Conservation (phyloP, 352 stramenopile genomes). For the Phytopythium ostracodes region DNA sequence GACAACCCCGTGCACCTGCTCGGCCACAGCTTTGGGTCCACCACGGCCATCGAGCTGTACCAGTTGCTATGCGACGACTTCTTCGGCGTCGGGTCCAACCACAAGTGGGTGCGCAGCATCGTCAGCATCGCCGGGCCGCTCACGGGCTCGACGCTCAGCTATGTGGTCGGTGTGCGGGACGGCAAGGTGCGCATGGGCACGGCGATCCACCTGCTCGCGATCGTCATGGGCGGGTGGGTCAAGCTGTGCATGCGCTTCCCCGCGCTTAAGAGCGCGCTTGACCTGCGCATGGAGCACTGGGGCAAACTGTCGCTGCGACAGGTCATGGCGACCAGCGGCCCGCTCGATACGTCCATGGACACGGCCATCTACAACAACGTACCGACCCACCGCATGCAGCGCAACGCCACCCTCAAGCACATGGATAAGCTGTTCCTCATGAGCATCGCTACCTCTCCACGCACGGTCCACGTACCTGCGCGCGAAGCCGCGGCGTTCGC, state of each 20-base stretch:
- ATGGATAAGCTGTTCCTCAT: slow-evolving; percentile 63
- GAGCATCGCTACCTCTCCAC: slow-evolving; percentile 67
- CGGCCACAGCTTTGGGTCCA: slow-evolving; percentile 65
- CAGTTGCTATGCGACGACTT: slow-evolving; percentile 55
- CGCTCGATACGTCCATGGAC: slow-evolving; percentile 34
- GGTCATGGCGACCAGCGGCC: slow-evolving; percentile 26
- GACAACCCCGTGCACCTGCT: slow-evolving; percentile 55
- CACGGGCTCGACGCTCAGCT: slow-evolving; percentile 33
- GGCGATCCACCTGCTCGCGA: slow-evolving; percentile 31
- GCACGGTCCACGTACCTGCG: slow-evolving; percentile 33
- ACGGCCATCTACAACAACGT: slow-evolving; percentile 45
- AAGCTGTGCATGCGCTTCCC: slow-evolving; percentile 39
- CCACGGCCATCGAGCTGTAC: slow-evolving; percentile 68
- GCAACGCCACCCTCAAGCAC: slow-evolving; percentile 42
- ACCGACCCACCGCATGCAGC: slow-evolving; percentile 39
- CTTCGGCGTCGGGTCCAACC: slow-evolving; percentile 48
- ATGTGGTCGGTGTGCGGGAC: slow-evolving; percentile 45
- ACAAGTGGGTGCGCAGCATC: slow-evolving; percentile 53
- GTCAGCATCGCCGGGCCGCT: slow-evolving; percentile 54
- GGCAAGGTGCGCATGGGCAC: slow-evolving; percentile 26
- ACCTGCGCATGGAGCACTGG: slow-evolving; percentile 67
- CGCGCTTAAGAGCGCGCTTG: slow-evolving; percentile 30
- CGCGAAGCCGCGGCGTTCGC: slow-evolving; percentile 17
- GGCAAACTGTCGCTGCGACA: slow-evolving; percentile 25
- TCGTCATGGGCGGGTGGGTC: slow-evolving; percentile 35